Base-by-base conservation (phyloP, 148 eudicot species). In the Gaultheria prostrata region DNA sequence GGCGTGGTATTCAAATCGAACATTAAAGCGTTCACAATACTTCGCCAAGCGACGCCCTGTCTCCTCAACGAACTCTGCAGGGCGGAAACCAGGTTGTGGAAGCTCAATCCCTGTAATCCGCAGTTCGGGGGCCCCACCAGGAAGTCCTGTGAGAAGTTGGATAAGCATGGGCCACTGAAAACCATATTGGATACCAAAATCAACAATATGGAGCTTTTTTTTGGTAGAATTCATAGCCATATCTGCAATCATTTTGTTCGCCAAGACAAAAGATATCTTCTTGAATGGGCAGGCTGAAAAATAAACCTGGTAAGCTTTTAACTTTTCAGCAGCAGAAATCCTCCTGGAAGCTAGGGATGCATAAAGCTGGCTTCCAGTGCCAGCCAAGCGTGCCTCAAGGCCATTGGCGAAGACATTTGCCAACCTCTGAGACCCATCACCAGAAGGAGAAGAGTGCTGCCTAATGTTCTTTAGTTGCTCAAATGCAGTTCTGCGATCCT, bases 331-430 rank as follows among this genome's bases (percentile, higher is more conserved):
- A 76, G 88, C 91, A 45, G 91, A 65, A 49, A 87, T 82, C 14
- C 67, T 87, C 80, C 72, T 85, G 71, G 82, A 61, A 74, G 87
- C 84, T 61, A 87, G 81, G 67, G 87, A 73, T 12, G 85, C 82
- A 76, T 87, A 89, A 15, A 84, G 81, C 83, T 89, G 87, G 48
- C 84, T 87, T 14, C 91, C 91, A 14, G 89, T 87, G 65, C 89
- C 89, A 43, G 87, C 88, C 54, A 89, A 79, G 61, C 91, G 91
- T 26, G 91, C 91, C 72, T 89, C 88, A 8, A 89, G 89, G 76
- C 88, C 91, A 85, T 83, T 72, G 32, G 89, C 88, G 83, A 89
- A 89, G 4, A 87, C 84, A 82, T 77, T 14, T 8, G 91, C 91
- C 82, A 89, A 81, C 85, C 91, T 87, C 83, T 89, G 89, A 30